phyloP scores from a whole-genome alignment of 2,329 filamentous ascomycete genomes.

The Aspergillus uvarum region DNA sequence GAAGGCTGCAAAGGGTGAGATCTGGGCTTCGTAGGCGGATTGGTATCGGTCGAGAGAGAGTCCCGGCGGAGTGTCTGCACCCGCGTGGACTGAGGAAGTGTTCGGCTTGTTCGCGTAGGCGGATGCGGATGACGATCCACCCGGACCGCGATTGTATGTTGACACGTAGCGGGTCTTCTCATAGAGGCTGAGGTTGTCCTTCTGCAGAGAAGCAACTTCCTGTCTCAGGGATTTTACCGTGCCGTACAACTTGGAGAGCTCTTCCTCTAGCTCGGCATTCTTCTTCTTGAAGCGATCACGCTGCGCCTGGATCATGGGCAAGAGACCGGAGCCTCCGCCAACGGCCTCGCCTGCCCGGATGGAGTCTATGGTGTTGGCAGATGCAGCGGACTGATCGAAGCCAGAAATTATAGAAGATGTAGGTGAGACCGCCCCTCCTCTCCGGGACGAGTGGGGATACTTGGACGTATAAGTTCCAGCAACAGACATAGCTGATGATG shows the following conservation, averaged over 20 bases:
- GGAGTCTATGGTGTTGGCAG: conserved; percentile 54
- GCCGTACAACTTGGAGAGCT: conserved; percentile 79
- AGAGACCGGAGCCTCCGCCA: conserved; percentile 78
- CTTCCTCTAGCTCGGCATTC: conserved; percentile 84
- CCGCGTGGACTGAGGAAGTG: conserved; percentile 66
- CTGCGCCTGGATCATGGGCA: conserved; percentile 98
- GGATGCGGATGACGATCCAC: conserved; percentile 63
- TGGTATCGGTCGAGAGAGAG: conserved; percentile 80
- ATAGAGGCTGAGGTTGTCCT: conserved; percentile 93
- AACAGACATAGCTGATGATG: conserved; percentile 81
- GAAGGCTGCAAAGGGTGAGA: conserved; percentile 95
- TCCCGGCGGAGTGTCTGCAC: conserved; percentile 60
- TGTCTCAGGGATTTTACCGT: conserved; percentile 82
- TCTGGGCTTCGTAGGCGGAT: conserved; percentile 89
- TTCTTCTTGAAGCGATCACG: conserved; percentile 97
- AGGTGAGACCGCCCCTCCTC: conserved; percentile 73
- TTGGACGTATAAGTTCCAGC: conserved; percentile 86
- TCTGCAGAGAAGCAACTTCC: conserved; percentile 88
- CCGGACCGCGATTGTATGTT: conserved; percentile 76
- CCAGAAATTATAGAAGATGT: conserved; percentile 98
- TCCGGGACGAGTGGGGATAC: conserved; percentile 70
- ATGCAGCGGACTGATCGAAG: conserved; percentile 69
- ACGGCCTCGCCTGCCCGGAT: conserved; percentile 65
- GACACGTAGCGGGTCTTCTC: conserved; percentile 97
- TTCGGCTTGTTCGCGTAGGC: conserved; percentile 66